Evolutionary conservation across 257 asterid species (phyloP), one percentile per base, ranked within the genome.

Genomic region (Paraleonurus japonicus): DNA sequence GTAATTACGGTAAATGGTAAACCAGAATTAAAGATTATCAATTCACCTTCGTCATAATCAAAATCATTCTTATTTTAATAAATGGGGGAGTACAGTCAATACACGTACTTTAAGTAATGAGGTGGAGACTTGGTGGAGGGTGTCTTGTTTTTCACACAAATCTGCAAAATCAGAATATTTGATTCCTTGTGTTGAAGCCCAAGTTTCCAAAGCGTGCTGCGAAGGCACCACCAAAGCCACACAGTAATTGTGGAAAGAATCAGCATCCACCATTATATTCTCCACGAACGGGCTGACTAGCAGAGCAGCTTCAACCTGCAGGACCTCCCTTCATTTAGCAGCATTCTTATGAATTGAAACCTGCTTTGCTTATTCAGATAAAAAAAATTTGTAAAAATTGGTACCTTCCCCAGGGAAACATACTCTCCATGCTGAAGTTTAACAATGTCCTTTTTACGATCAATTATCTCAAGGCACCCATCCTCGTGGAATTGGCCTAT

Each of bases 391-490:
- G 73, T 16, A 63, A 43, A 4, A 3, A 28, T 11, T 55, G 10
- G 20, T 77, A 88, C 98, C 99, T 94, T 94, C 35, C 98, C 99
- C 19, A 94, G 83, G 22, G 99, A 94, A 19, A 94, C 99, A 67
- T 94, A 94, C 78, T 94, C 99, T 62, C 99, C 99, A 30, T 94
- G 99, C 81, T 91, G 98, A 76, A 94, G 96, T 72, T 94, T 94
- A 22, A 94, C 98, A 9, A 94, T 94, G 76, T 91, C 99, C 84
- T 94, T 94, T 80, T 89, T 94, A 58, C 98, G 99, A 74, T 94
- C 98, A 30, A 94, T 85, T 50, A 94, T 94, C 85, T 94, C 96
- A 50, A 94, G 92, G 83, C 99, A 94, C 37, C 99, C 99, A 78
- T 94, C 95, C 1, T 75, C 78, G 33, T 94, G 99, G 85, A 91